These are phyloP conservation scores for Aspergillus nidulans DNA, from an alignment of 495 filamentous ascomycete species.

Conservation along the genomic window DNA sequence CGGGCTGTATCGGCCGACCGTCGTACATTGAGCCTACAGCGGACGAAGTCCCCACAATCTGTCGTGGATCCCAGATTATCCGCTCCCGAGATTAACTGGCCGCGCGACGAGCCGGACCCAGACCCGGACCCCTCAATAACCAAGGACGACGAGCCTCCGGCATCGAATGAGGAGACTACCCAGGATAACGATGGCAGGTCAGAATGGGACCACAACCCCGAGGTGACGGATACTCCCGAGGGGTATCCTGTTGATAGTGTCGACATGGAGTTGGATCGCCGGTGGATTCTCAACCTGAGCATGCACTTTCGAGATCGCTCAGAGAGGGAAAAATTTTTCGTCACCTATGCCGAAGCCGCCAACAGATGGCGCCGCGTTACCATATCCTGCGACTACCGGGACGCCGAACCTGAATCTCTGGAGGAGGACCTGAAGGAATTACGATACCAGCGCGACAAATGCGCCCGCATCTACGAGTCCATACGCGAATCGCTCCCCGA, in stretches of 20 bases:
- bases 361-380: conserved; percentile 84
- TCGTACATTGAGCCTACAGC: conserved; percentile 46
- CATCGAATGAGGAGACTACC: conserved; percentile 22
- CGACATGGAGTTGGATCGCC: conserved; percentile 75
- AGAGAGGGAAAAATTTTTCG: conserved; percentile 95
- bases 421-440: conserved; percentile 75
- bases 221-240: conserved; percentile 28
- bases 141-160: conserved; percentile 30
- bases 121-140: conserved; percentile 21
- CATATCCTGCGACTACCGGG: conserved; percentile 89
- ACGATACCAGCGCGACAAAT: conserved; percentile 88
- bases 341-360: conserved; percentile 81
- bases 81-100: conserved; percentile 46
- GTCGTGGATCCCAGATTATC: conserved; percentile 41
- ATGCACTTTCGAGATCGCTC: conserved; percentile 98
- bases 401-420: conserved; percentile 73
- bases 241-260: conserved; percentile 50
- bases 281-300: conserved; percentile 95
- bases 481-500: conserved; percentile 87
- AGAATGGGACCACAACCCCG: conserved; percentile 27
- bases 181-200: conserved; percentile 18
- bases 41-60: conserved; percentile 41
- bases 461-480: conserved; percentile 89
- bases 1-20: conserved; percentile 73
- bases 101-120: conserved; percentile 29